These are phyloP conservation scores for Daldinia vernicosa DNA, from an alignment of 495 filamentous ascomycete genomes.

Conservation along the genomic window DNA sequence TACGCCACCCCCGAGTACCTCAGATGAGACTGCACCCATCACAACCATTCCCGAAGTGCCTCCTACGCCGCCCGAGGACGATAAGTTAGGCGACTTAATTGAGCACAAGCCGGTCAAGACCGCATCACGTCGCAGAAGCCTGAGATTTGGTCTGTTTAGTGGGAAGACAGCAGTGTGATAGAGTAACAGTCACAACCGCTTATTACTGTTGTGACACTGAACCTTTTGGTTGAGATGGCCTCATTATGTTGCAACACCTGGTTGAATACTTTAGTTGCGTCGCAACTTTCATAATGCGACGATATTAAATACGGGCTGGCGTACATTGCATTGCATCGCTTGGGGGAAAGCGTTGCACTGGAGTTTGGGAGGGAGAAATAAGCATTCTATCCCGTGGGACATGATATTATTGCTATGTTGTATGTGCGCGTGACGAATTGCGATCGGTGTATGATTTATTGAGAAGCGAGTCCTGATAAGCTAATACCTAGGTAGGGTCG, in stretches of 20 bases:
- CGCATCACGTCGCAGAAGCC: slow-evolving; percentile 42
- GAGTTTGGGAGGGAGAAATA: slow-evolving; percentile 21
- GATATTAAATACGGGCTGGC: slow-evolving; percentile 18
- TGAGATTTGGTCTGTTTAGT: slow-evolving; percentile 44
- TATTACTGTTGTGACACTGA: not conserved
- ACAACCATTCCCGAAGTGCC: slow-evolving; percentile 45
- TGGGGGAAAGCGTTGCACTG: slow-evolving; percentile 12
- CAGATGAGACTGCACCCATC: slow-evolving; percentile 43
- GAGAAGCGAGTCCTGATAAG: slow-evolving; percentile 10
- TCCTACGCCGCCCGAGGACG: slow-evolving; percentile 47
- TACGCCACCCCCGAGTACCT: slow-evolving; percentile 41
- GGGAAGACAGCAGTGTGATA: slow-evolving; percentile 23
- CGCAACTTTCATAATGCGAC: slow-evolving; percentile 17
- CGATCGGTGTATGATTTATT: slow-evolving; percentile 22
- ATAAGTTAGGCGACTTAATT: slow-evolving; percentile 31
- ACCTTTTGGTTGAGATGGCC: not conserved
- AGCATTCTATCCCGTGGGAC: slow-evolving; percentile 4
- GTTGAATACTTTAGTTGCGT: not conserved
- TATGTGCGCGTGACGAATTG: slow-evolving; percentile 16
- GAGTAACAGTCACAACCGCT: not conserved
- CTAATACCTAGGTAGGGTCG: slow-evolving; percentile 7
- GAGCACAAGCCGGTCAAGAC: slow-evolving; percentile 38
- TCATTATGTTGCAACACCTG: not conserved
- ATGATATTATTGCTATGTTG: slow-evolving; percentile 12
- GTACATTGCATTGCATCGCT: slow-evolving; percentile 29